phyloP scores from a whole-genome alignment of 495 filamentous ascomycete genomes.

The Trichoderma orchidacearum region DNA sequence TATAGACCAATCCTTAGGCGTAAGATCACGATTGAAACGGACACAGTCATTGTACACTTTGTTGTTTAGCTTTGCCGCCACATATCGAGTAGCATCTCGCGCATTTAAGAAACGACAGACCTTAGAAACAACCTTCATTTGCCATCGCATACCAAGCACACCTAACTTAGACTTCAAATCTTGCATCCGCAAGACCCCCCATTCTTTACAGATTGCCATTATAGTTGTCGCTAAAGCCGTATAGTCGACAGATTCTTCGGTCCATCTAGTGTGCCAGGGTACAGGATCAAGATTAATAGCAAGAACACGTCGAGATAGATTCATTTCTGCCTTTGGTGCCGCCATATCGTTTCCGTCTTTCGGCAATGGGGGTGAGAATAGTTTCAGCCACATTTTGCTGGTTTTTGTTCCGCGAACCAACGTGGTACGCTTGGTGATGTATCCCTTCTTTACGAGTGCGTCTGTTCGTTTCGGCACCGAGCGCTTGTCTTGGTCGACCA shows the following conservation, averaged over 20 bases:
- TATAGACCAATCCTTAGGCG: conserved; percentile 45
- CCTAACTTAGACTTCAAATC: conserved; percentile 54
- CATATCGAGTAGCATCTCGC: conserved; percentile 54
- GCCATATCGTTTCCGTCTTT: conserved; percentile 14
- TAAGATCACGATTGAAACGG: conserved; percentile 62
- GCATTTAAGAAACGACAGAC: conserved; percentile 53
- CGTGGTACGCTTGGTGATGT: conserved; percentile 68
- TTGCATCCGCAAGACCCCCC: conserved; percentile 30
- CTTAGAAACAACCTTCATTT: conserved; percentile 55
- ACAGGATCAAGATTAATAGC: conserved; percentile 28
- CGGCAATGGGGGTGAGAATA: conserved; percentile 35
- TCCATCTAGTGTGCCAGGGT: conserved; percentile 33
- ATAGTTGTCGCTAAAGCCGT: conserved; percentile 29
- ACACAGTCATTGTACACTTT: conserved; percentile 48
- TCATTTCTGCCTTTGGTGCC: conserved; percentile 16
- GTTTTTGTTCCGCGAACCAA: conserved; percentile 51
- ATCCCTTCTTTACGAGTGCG: conserved; percentile 58
- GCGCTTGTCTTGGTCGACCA: conserved; percentile 78
- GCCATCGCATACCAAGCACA: conserved; percentile 40
- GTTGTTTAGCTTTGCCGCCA: conserved; percentile 41
- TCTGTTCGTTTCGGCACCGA: conserved; percentile 77
- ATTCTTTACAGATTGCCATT: conserved; percentile 33
- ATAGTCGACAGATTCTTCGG: conserved; percentile 37
- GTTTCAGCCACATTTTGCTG: conserved; percentile 49
- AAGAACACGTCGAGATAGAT: conserved; percentile 16